Conservation (phyloP, 225 moss, liverwort and hornwort genomes). For the Bryum argenteum region DNA sequence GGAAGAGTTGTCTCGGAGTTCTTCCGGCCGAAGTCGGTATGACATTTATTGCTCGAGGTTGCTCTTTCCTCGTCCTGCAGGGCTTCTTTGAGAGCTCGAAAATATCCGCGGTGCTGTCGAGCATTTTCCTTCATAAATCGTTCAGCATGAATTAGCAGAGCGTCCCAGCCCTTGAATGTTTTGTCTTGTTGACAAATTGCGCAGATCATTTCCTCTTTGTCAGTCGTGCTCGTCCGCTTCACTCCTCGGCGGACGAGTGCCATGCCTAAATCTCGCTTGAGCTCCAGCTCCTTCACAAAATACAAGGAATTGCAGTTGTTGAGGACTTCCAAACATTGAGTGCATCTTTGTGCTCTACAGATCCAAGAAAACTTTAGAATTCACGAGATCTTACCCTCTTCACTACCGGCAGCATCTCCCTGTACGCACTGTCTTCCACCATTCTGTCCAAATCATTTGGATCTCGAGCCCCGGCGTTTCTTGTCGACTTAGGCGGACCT, state of each 20-base stretch:
- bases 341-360: neutral
- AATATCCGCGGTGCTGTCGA: constrained; percentile 86
- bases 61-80: constrained; percentile 44
- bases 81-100: constrained; percentile 75
- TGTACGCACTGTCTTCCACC: constrained; percentile 52
- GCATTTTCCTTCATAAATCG: constrained; percentile 78
- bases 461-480: constrained; percentile 15
- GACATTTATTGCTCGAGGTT: constrained; percentile 22
- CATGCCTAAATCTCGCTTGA: constrained; percentile 42
- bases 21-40: constrained; percentile 14
- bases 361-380: neutral
- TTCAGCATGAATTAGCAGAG: constrained; percentile 86
- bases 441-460: constrained; percentile 48
- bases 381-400: constrained; percentile 39
- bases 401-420: constrained; percentile 45
- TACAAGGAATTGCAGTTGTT: neutral
- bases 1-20: constrained; percentile 11
- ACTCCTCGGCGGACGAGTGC: constrained; percentile 38
- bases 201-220: constrained; percentile 49
- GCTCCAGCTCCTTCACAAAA: constrained; percentile 44
- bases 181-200: constrained; percentile 45
- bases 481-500: constrained; percentile 9
- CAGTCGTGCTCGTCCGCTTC: constrained; percentile 31
- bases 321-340: neutral
- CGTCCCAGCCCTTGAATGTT: constrained; percentile 77